phyloP scores from a whole-genome alignment of 192 early-diverging fungal genomes.

The Mortierella hygrophila region DNA sequence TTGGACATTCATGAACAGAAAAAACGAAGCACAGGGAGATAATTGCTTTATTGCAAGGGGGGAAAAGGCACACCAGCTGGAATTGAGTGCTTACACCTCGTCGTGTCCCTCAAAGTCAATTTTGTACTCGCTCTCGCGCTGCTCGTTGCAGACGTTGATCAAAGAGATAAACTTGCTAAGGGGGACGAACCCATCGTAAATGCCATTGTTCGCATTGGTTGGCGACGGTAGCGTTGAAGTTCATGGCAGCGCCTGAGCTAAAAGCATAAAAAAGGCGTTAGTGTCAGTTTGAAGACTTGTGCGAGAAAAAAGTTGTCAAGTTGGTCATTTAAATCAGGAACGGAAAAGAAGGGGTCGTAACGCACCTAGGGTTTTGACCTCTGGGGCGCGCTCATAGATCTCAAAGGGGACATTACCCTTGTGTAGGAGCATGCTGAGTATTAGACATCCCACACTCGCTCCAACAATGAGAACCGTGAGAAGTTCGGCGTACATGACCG shows the following conservation, averaged over 20 bases:
- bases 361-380: conserved; percentile 8
- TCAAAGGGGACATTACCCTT: not conserved
- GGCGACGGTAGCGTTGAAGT: not conserved
- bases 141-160: not conserved
- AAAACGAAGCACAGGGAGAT: no score
- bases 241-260: not conserved
- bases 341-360: no score
- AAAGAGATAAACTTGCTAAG: not conserved
- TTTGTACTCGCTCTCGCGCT: not conserved
- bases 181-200: conserved; percentile 1
- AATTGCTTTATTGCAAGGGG: no score
- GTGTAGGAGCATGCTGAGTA: conserved; percentile 9
- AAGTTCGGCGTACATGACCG: not conserved
- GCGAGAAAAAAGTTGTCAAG: no score
- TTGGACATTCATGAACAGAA: no score
- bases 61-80: no score
- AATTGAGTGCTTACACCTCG: not conserved
- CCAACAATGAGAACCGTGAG: conserved; percentile 14
- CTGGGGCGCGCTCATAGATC: conserved; percentile 1
- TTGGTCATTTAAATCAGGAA: no score
- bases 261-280: not conserved
- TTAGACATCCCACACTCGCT: conserved; percentile 5
- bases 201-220: not conserved
- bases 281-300: not conserved
- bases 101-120: not conserved